Base-by-base conservation (phyloP, 1,284 basidiomycete species). In the Paramarasmius palmivorus region DNA sequence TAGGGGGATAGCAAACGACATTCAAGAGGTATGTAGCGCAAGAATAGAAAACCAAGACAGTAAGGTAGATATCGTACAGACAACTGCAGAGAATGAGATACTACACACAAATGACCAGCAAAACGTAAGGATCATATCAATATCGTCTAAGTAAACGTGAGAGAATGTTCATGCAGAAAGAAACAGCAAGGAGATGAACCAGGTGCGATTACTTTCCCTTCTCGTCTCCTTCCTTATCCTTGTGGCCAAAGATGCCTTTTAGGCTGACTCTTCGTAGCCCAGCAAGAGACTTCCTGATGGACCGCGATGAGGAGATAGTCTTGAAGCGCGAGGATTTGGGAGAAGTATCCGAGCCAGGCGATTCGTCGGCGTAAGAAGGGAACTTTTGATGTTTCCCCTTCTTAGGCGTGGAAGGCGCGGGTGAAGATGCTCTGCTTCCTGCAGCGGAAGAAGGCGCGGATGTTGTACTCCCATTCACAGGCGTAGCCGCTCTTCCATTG, bases 271-370 rank as follows among this genome's bases (percentile, higher is more conserved):
- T 80, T 17, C 44, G 22, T 10, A 46, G 26, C 3, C 71, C 72
- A 46, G 82, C 70, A 20, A 82, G 63, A 9, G 80, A 79, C 2
- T 64, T 64, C 40, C 74, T 70, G 64, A 79, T 82, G 64, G 66
- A 71, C 7, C 62, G 64, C 19, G 39, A 32, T 9, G 59, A 59
- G 22, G 58, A 52, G 23, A 52, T 37, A 1, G 66, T 64, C 15
- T 61, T 60, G 50, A 63, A 63, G 42, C 59, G 68, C 7, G 70
- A 67, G 25, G 65, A 59, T 14, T 66, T 61, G 19, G 69, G 62
- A 1, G 67, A 64, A 5, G 26, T 36, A 14, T 53, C 49, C 5
- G 56, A 53, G 7, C 32, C 50, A 9, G 50, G 47, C 9, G 50
- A 45, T 17, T 23, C 48, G 34, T 34, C 22, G 47, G 49, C 34